Base-by-base conservation (phyloP, 768 basidiomycete genomes). In the Astraeus odoratus region DNA sequence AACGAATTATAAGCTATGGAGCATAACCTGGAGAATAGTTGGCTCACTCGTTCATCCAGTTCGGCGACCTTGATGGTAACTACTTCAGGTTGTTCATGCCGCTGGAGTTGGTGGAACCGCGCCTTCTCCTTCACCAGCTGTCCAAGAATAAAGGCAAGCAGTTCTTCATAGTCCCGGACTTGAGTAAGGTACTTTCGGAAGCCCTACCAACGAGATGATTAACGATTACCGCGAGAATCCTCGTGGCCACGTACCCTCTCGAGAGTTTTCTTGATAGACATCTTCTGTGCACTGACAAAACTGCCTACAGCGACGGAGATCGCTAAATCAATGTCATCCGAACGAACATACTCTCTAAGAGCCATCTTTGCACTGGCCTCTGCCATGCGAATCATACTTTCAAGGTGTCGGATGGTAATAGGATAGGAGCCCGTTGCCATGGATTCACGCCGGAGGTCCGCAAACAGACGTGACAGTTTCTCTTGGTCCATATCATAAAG, bases 341-440 rank as follows among this genome's bases (percentile, higher is more conserved):
- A 74, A 37, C 96, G 79, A 25, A 98, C 96, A 58, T 91, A 97
- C 66, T 98, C 95, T 43, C 96, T 77, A 50, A 99, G 70, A 39
- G 94, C 83, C 96, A 99, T 98, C 73, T 95, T 96, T 19, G 96
- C 96, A 58, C 88, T 92, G 12, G 96, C 95, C 66, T 99, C 96
- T 3, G 91, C 79, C 95, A 98, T 98, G 31, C 96, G 85, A 67
- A 99, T 98, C 89, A 96, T 96, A 61, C 92, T 95, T 69, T 99
- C 96, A 47, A 99, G 67, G 59, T 98, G 96, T 46, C 96, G 89
- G 39, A 98, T 86, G 8, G 96, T 99, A 61, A 99, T 96, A 2
- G 96, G 96, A 68, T 90, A 96, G 18, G 95, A 97, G n/a, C 95
- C 95, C 2, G 96, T 99, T 16, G 92, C 92, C 55, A 92, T 73